These are phyloP conservation scores for Oxyria digyna DNA, from an alignment of 148 eudicot genomes.

Conservation along the genomic window DNA sequence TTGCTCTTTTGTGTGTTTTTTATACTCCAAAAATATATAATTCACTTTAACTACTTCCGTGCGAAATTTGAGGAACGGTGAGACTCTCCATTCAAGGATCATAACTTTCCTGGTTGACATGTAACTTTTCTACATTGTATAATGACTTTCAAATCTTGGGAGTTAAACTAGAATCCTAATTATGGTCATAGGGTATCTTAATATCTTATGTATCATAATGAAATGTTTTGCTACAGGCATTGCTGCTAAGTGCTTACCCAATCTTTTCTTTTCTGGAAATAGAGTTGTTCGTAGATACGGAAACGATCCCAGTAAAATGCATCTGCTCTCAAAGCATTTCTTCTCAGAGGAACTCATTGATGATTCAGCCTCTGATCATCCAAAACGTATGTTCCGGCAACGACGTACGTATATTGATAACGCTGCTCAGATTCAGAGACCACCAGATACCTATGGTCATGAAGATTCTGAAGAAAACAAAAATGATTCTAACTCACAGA, in stretches of 20 bases:
- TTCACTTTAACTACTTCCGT: not conserved
- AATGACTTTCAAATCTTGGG: not conserved
- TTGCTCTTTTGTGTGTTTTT: not conserved
- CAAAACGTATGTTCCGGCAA: constrained; percentile 32
- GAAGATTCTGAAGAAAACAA: constrained; percentile 16
- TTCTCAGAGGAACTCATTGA: constrained; percentile 44
- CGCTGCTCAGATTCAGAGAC: constrained; percentile 12
- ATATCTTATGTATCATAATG: no score
- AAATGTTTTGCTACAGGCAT: not conserved
- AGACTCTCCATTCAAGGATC: not conserved
- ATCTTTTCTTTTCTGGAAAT: not conserved
- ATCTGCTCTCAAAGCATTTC: constrained; percentile 41
- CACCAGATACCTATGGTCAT: constrained; percentile 6
- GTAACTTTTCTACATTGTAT: not conserved
- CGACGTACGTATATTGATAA: constrained; percentile 26
- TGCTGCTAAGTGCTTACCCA: not conserved
- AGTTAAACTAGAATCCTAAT: not conserved
- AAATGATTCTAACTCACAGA: constrained; percentile 5
- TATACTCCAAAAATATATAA: not conserved
- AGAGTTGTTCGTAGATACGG: constrained; percentile 45
- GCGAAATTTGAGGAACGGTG: not conserved
- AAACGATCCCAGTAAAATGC: constrained; percentile 26
- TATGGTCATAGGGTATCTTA: not conserved
- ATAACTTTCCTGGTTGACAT: not conserved
- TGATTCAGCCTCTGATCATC: constrained; percentile 38